Base-by-base conservation (phyloP, 129 eudicot species). In the Lonicera japonica region DNA sequence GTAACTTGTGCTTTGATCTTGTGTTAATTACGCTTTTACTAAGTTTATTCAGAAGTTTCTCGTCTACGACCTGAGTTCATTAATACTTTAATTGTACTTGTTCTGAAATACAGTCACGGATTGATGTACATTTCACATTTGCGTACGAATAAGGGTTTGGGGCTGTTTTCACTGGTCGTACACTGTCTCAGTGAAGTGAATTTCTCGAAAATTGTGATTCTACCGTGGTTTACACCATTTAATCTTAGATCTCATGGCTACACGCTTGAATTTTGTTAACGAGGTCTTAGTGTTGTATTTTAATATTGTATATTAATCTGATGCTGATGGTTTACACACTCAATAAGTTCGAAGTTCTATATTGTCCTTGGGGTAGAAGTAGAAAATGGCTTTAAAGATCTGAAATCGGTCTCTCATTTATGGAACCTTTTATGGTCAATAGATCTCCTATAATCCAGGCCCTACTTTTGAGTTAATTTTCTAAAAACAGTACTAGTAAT, bases 91-190 rank as follows among this genome's bases (percentile, higher is more conserved):
- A 29, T 57, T 21, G 25, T 22, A 50, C 24, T 36, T 43, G 63
- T 48, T 63, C 56, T 8, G 20, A 6, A 21, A 12, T 19, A 50
- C 43, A 22, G 47, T 59, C n/a, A 24, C 41, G 15, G 29, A 13
- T 51, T 66, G 68, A 51, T 29, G 60, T 21, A 20, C 70, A 61
- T 75, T 63, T 56, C 21, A 20, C 70, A 61, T 75, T 63, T 56
- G 36, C 6, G 65, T 34, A 25, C 15, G 55, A 58, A 25, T 4
- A n/a, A 69, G 63, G 57, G 57, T 64, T 40, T 14, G n/a, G 60
- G 4, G 53, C 39, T 40, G 1, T 15, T 34, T 2, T n/a, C 48
- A 40, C 39, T 56, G 14, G 64, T 38, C 4, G 19, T 39, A 14
- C 5, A 10, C 51, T 18, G 25, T 39, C 11, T 18, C 5, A 38